phyloP scores from a whole-genome alignment of 495 filamentous ascomycete species.

The Talaromyces trachyspermus region DNA sequence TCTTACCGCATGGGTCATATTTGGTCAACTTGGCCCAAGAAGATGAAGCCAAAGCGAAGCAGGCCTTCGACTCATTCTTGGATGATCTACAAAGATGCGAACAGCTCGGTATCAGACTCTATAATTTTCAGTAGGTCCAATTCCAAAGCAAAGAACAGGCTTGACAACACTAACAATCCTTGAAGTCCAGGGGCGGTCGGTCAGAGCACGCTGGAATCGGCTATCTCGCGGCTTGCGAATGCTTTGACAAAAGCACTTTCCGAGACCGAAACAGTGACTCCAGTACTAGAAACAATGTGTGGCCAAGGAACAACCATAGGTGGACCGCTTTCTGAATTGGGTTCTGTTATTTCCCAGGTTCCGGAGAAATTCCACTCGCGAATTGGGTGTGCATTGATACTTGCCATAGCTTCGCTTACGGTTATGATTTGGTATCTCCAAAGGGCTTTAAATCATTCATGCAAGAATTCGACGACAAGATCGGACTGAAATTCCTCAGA shows the following conservation, averaged over 20 bases:
- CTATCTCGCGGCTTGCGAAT: constrained; percentile 68
- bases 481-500: constrained; percentile 71
- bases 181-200: constrained; percentile 69
- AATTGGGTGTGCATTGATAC: constrained; percentile 98
- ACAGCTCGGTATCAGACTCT: constrained; percentile 76
- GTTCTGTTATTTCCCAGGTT: constrained; percentile 70
- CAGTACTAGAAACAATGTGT: constrained; percentile 93
- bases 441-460: constrained; percentile 66
- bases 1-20: constrained; percentile 91
- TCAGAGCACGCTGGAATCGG: constrained; percentile 53
- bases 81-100: constrained; percentile 89
- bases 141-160: background rate
- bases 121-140: constrained; percentile 78
- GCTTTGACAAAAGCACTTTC: constrained; percentile 74
- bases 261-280: constrained; percentile 65
- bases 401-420: constrained; percentile 88
- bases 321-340: constrained; percentile 72
- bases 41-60: constrained; percentile 69
- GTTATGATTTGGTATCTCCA: constrained; percentile 79
- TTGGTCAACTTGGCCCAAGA: constrained; percentile 89
- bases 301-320: constrained; percentile 85
- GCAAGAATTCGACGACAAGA: constrained; percentile 64
- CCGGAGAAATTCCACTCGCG: constrained; percentile 62
- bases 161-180: background rate
- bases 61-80: constrained; percentile 78